Evolutionary conservation across 371 early-diverging fungal genomes (phyloP).

Genomic region (Catenaria anguillulae): DNA sequence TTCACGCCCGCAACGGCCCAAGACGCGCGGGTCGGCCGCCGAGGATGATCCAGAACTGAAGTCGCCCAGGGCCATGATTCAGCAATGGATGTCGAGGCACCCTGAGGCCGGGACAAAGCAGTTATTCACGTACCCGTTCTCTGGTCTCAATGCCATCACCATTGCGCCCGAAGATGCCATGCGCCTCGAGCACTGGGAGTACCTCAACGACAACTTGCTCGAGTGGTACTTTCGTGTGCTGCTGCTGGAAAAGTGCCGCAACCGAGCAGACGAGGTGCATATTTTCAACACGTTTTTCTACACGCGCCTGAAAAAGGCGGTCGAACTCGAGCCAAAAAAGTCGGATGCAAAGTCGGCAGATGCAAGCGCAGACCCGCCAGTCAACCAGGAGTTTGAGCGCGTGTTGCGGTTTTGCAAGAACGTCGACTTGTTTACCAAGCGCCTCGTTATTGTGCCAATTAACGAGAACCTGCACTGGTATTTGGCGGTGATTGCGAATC

Average conservation of each 20-base stretch:
- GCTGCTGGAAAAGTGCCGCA: not conserved
- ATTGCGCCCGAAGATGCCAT: slow-evolving; percentile 26
- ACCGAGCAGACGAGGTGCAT: slow-evolving; percentile 11
- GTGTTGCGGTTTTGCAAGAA: slow-evolving; percentile 40
- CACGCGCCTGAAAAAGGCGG: slow-evolving; percentile 20
- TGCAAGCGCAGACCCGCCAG: too few relatives aligned
- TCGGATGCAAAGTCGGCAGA: too few relatives aligned
- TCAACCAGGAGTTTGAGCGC: not conserved
- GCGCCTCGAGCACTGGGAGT: slow-evolving; percentile 37
- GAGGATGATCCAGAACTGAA: too few relatives aligned
- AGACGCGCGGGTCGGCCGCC: too few relatives aligned
- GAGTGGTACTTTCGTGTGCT: slow-evolving; percentile 40
- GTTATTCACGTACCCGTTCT: slow-evolving; percentile 21
- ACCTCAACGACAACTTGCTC: slow-evolving; percentile 50
- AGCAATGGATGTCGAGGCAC: too few relatives aligned
- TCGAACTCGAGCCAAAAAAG: too few relatives aligned
- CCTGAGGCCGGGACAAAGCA: too few relatives aligned
- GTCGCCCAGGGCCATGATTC: too few relatives aligned
- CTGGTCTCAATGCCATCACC: slow-evolving; percentile 22
- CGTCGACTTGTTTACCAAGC: slow-evolving; percentile 39
- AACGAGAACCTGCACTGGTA: slow-evolving; percentile 60
- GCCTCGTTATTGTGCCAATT: slow-evolving; percentile 47
- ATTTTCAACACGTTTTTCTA: slow-evolving; percentile 32
- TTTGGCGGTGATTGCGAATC: slow-evolving; percentile 44
- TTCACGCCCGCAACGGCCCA: too few relatives aligned